phyloP scores from a whole-genome alignment of 176 grass and related monocot species.

The Carex pumila region DNA sequence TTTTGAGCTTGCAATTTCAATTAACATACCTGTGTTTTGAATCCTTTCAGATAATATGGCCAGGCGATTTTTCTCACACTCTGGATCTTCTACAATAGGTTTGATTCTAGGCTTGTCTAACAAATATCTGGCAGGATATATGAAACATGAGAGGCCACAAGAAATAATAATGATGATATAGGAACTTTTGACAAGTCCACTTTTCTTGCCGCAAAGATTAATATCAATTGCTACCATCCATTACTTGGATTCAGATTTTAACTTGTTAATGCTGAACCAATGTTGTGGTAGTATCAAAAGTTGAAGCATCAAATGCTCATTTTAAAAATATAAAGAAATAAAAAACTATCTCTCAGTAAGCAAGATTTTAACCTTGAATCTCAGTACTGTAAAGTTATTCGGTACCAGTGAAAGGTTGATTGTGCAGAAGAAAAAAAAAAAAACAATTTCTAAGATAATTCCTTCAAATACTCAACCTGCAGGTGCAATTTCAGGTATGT shows the following conservation, averaged over 20 bases:
- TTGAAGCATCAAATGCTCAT: background rate
- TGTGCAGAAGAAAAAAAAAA: background rate
- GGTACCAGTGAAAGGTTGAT: background rate
- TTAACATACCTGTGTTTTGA: slow-evolving; percentile 50
- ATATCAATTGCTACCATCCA: background rate
- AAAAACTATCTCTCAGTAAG: background rate
- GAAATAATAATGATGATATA: background rate
- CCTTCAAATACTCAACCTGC: background rate
- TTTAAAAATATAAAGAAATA: background rate
- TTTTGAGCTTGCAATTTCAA: background rate
- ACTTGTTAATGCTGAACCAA: background rate
- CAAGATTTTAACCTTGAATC: background rate
- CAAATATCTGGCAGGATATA: slow-evolving; percentile 35
- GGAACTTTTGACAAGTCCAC: background rate
- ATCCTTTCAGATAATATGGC: slow-evolving; percentile 81
- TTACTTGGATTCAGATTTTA: background rate
- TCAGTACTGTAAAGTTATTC: background rate
- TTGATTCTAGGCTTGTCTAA: slow-evolving; percentile 76
- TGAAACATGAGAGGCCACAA: background rate
- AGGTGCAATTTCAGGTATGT: background rate
- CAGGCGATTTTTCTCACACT: slow-evolving; percentile 57
- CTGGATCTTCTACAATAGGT: slow-evolving; percentile 73
- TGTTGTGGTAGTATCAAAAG: background rate
- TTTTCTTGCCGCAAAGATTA: background rate
- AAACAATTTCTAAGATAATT: background rate